A percentile compares a stretch with the other conserved stretches of the same genome.
Conservation (phyloP, 345 rosid species). For the Lumnitzera littorea region DNA sequence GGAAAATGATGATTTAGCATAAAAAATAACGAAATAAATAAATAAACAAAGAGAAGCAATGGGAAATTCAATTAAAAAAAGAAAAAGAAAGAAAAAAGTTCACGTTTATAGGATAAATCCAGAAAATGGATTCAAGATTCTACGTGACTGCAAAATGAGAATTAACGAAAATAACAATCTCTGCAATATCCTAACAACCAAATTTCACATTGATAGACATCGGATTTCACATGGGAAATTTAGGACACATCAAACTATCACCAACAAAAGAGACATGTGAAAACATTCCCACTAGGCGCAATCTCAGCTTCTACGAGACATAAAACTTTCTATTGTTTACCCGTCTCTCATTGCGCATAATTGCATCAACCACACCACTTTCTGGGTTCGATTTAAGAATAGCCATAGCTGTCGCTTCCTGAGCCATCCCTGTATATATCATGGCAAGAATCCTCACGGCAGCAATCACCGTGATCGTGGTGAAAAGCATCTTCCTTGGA, state of each 20-base stretch:
- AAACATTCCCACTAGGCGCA: neutral
- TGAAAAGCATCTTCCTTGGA: constrained; percentile 21
- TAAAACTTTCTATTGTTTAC: constrained; percentile 12
- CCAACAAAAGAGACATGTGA: neutral
- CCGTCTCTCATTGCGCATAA: constrained; percentile 47
- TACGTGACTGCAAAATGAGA: too few species aligned
- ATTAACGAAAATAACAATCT: too few species aligned
- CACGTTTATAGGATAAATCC: too few species aligned
- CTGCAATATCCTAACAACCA: too few species aligned
- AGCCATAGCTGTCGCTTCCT: constrained; percentile 54
- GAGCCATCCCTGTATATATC: constrained; percentile 51
- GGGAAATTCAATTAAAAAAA: neutral
- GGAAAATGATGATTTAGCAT: neutral
- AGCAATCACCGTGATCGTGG: constrained; percentile 42
- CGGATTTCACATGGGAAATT: too few species aligned
- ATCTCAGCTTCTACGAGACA: neutral
- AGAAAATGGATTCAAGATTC: too few species aligned
- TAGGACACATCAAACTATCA: too few species aligned
- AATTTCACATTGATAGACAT: too few species aligned
- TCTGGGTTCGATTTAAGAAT: constrained; percentile 48
- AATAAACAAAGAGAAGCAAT: neutral
- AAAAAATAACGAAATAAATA: neutral
- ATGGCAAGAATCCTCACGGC: constrained; percentile 42
- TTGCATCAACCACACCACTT: constrained; percentile 19
- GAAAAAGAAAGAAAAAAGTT: too few species aligned